phyloP scores from a whole-genome alignment of 371 early-diverging fungal species.

The Mortierella sp. region DNA sequence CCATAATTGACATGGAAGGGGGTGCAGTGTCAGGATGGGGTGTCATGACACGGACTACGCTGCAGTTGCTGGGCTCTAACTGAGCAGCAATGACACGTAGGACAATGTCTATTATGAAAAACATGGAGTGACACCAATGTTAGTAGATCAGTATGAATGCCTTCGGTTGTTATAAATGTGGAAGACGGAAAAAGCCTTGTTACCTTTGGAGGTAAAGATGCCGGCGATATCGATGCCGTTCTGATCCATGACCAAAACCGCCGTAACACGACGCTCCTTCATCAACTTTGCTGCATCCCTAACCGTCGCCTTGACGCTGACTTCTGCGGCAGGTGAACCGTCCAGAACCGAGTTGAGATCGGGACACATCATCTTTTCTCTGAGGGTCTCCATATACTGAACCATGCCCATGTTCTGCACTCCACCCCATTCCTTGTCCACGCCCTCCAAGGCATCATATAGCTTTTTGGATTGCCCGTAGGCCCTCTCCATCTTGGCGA shows the following conservation, averaged over 20 bases:
- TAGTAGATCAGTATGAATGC: not conserved
- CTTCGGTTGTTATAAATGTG: too few relatives aligned
- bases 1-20: slow-evolving; percentile 85
- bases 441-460: slow-evolving; percentile 92
- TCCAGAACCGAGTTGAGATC: slow-evolving; percentile 84
- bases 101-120: slow-evolving; percentile 83
- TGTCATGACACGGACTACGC: slow-evolving; percentile 98
- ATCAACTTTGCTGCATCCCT: slow-evolving; percentile 90
- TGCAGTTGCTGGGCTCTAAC: slow-evolving; percentile 88
- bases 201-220: slow-evolving; percentile 90
- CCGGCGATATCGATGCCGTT: slow-evolving; percentile 80
- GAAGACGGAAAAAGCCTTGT: not conserved
- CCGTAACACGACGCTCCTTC: slow-evolving; percentile 88
- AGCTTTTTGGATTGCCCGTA: slow-evolving; percentile 88
- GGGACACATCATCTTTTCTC: slow-evolving; percentile 88
- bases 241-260: slow-evolving; percentile 89
- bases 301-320: slow-evolving; percentile 83
- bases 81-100: slow-evolving; percentile 95
- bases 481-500: slow-evolving; percentile 94
- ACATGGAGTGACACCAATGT: slow-evolving; percentile 6
- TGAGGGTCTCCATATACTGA: slow-evolving; percentile 77
- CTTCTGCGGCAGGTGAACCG: slow-evolving; percentile 77
- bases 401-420: slow-evolving; percentile 63
- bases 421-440: slow-evolving; percentile 87
- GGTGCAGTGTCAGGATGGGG: slow-evolving; percentile 97